phyloP scores from a whole-genome alignment of 257 asterid genomes.

The Solanum virginianum region DNA sequence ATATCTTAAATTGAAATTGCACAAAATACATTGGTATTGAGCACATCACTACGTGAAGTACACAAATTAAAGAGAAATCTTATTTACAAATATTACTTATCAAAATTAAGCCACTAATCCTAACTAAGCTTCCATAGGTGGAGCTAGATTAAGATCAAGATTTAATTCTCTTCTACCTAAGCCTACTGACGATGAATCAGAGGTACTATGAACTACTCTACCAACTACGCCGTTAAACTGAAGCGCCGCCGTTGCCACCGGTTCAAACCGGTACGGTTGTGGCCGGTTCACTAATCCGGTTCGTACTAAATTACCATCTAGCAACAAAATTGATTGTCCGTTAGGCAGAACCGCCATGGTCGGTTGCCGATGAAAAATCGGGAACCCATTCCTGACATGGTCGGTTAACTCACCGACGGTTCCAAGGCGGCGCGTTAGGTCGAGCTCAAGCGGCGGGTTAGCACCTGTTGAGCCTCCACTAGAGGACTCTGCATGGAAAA shows the following conservation, averaged over 20 bases:
- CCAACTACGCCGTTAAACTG: conserved; percentile 12
- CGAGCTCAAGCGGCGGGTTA: conserved; percentile 38
- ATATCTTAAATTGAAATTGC: too few relatives aligned
- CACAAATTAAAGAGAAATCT: not conserved
- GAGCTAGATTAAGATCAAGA: conserved; percentile 72
- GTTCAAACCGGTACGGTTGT: conserved; percentile 1
- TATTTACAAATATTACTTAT: conserved; percentile 27
- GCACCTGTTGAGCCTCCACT: conserved; percentile 20
- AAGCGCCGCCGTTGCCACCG: conserved; percentile 9
- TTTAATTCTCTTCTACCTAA: conserved; percentile 36
- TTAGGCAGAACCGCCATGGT: conserved; percentile 54
- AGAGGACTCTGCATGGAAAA: conserved; percentile 44
- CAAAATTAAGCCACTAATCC: not conserved
- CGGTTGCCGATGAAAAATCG: conserved; percentile 24
- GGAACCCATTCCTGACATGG: conserved; percentile 6
- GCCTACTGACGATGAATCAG: conserved; percentile 28
- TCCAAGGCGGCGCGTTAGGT: conserved; percentile 73
- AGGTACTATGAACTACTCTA: conserved; percentile 29
- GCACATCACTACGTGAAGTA: too few relatives aligned
- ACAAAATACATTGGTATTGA: too few relatives aligned
- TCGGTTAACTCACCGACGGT: not conserved
- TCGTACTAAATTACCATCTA: not conserved
- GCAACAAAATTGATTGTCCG: conserved; percentile 43
- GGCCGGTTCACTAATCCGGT: conserved; percentile 5
- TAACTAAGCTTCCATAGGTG: conserved; percentile 45